Evolutionary conservation across 2,329 filamentous ascomycete genomes (phyloP).

Genomic region (Apiospora kogelbergensis): DNA sequence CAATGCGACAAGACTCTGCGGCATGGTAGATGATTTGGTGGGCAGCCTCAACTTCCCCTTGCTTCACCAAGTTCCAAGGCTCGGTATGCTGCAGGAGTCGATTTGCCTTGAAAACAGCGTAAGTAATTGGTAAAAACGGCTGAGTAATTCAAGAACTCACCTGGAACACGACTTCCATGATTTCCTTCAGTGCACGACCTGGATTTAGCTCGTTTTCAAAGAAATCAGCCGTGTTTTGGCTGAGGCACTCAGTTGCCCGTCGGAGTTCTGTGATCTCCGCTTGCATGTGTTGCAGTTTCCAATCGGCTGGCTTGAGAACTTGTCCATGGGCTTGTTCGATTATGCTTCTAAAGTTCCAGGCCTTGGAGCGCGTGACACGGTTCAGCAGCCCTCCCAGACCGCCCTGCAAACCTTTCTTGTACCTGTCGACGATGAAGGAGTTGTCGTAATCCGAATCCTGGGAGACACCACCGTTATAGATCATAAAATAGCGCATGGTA

Average conservation of each 20-base stretch:
- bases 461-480: slow-evolving; percentile 73
- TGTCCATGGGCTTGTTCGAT: slow-evolving; percentile 40
- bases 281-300: not conserved
- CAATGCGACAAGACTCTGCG: slow-evolving; percentile 75
- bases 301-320: not conserved
- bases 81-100: slow-evolving; percentile 61
- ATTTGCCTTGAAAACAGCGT: slow-evolving; percentile 55
- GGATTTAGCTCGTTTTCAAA: slow-evolving; percentile 56
- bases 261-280: not conserved
- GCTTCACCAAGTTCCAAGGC: slow-evolving; percentile 65
- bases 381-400: slow-evolving; percentile 79
- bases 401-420: slow-evolving; percentile 75
- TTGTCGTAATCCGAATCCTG: slow-evolving; percentile 88
- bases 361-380: slow-evolving; percentile 66
- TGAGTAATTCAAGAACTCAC: slow-evolving; percentile 39
- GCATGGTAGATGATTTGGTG: slow-evolving; percentile 66
- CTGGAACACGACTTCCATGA: slow-evolving; percentile 62
- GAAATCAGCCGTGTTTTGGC: not conserved
- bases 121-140: slow-evolving; percentile 3
- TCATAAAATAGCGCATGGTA: slow-evolving; percentile 84
- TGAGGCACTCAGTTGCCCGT: not conserved
- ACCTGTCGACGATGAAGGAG: slow-evolving; percentile 67
- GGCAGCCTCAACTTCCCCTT: slow-evolving; percentile 37
- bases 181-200: slow-evolving; percentile 61
- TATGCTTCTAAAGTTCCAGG: slow-evolving; percentile 66